phyloP scores from a whole-genome alignment of 768 basidiomycete species.

The Suillus plorans region DNA sequence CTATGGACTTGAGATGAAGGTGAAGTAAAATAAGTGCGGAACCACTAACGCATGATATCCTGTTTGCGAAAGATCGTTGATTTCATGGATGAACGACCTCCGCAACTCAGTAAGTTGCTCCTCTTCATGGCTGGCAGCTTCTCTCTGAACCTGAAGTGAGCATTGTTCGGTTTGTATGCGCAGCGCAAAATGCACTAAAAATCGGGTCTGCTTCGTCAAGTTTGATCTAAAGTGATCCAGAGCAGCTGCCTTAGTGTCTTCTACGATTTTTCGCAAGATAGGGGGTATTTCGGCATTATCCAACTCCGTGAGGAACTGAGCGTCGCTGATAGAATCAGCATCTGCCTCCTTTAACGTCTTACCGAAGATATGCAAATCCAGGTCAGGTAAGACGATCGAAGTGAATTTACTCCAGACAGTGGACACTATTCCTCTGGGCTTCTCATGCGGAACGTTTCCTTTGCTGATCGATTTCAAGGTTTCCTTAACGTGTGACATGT shows the following conservation, averaged over 20 bases:
- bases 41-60: conserved; percentile 7
- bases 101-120: conserved; percentile 18
- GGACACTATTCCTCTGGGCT: not conserved
- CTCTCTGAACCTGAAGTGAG: not conserved
- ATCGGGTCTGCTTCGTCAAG: not conserved
- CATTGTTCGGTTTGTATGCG: conserved; percentile 11
- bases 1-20: conserved; percentile 1
- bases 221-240: not conserved
- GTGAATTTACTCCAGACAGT: not conserved
- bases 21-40: not conserved
- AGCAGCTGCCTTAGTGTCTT: not conserved
- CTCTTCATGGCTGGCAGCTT: conserved; percentile 1
- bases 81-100: conserved; percentile 13
- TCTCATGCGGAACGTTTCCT: not conserved
- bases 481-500: not conserved
- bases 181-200: conserved; percentile 10
- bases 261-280: not conserved
- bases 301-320: conserved; percentile 16
- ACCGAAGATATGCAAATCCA: not conserved
- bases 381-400: not conserved
- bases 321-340: conserved; percentile 9
- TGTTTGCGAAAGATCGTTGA: conserved; percentile 19
- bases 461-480: not conserved
- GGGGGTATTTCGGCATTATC: conserved; percentile 5
- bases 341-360: conserved; percentile 5